These are phyloP conservation scores for Pisolithus orientalis DNA, from an alignment of 768 basidiomycete species.

Conservation along the genomic window DNA sequence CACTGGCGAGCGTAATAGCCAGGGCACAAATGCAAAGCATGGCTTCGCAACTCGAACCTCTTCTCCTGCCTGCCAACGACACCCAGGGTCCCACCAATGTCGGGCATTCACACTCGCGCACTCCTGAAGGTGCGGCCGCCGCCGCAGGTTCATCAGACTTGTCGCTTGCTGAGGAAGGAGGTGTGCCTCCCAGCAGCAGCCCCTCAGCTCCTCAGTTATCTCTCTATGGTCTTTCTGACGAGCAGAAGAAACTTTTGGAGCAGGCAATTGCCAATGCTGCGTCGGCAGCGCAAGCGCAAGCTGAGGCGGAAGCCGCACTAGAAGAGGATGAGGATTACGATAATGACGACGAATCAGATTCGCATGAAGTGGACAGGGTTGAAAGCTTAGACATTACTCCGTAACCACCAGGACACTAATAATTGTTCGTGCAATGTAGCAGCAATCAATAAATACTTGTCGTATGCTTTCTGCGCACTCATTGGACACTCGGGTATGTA, in stretches of 20 bases:
- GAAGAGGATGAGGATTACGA: conserved; percentile 58
- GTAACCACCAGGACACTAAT: conserved; percentile 9
- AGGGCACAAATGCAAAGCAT: conserved; percentile 55
- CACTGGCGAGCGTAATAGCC: conserved; percentile 66
- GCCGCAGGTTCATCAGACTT: conserved; percentile 4
- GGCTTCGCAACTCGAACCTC: conserved; percentile 14
- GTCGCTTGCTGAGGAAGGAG: conserved; percentile 5
- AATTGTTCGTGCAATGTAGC: conserved; percentile 13
- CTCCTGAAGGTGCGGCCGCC: conserved; percentile 1
- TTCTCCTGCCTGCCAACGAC: conserved; percentile 2
- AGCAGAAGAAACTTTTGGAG: conserved; percentile 63
- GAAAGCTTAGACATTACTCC: conserved; percentile 9
- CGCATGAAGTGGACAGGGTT: conserved; percentile 12
- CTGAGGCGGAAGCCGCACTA: conserved; percentile 69
- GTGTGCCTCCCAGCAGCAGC: conserved; percentile 3
- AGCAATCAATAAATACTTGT: conserved; percentile 17
- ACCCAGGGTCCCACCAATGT: conserved; percentile 1
- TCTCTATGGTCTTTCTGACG: conserved; percentile 66
- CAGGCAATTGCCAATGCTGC: conserved; percentile 72
- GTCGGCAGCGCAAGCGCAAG: conserved; percentile 68
- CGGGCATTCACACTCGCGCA: conserved; percentile 8
- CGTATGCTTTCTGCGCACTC: conserved; percentile 11
- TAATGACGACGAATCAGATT: conserved; percentile 31
- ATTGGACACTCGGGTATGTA: conserved; percentile 7
- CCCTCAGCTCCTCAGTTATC: conserved; percentile 41